Conservation (phyloP, 164 flowering plant species). For the Hamamelis virginiana region DNA sequence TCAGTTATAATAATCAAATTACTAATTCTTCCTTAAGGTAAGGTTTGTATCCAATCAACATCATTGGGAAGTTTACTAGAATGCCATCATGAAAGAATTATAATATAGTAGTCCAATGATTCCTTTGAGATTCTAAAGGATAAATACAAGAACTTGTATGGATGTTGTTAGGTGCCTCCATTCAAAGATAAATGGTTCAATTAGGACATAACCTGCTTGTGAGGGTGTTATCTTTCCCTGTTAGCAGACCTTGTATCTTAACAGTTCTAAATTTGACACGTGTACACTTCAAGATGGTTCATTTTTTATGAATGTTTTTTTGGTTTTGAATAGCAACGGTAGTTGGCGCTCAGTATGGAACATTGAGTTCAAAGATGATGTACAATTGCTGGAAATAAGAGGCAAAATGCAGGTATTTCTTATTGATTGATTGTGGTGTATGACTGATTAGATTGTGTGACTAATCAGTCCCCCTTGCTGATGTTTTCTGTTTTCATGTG, state of each 20-base stretch:
- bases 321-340: conserved; percentile 67
- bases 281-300: not conserved
- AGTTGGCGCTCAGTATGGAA: conserved; percentile 93
- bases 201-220: too few species aligned
- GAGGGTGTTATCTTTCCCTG: not conserved
- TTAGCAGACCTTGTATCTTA: not conserved
- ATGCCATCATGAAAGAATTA: not conserved
- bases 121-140: not conserved
- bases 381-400: conserved; percentile 63
- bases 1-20: too few species aligned
- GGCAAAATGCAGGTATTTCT: conserved; percentile 76
- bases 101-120: not conserved
- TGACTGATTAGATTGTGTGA: not conserved
- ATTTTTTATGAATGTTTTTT: not conserved
- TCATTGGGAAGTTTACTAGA: not conserved
- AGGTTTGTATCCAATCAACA: not conserved
- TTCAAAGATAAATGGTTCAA: not conserved
- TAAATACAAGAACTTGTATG: not conserved
- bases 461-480: too few species aligned
- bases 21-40: too few species aligned
- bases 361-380: conserved; percentile 76
- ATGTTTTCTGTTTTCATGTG: not conserved
- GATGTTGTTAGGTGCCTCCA: not conserved
- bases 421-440: not conserved
- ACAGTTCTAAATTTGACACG: not conserved